phyloP scores from a whole-genome alignment of 441 rosid genomes.

The Erysimum pusillum region DNA sequence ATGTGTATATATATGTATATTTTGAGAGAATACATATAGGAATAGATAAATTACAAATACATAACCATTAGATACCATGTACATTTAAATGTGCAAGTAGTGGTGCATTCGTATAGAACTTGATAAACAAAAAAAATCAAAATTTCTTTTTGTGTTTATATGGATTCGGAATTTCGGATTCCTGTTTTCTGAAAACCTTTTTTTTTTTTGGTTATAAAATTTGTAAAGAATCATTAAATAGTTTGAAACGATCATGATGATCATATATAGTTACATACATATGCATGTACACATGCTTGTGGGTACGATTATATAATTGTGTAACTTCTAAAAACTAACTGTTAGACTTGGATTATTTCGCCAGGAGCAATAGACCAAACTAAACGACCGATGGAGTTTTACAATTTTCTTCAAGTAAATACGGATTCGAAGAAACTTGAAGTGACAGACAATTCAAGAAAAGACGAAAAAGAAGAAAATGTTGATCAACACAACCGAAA shows the following conservation, averaged over 20 bases:
- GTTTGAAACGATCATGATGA: constrained; percentile 2
- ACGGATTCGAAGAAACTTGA: constrained; percentile 64
- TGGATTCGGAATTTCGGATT: background rate
- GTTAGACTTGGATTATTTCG: constrained; percentile 18
- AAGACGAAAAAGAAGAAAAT: constrained; percentile 14
- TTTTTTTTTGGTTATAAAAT: background rate
- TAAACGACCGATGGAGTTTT: constrained; percentile 59
- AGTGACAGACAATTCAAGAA: constrained; percentile 53
- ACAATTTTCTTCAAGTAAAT: constrained; percentile 79
- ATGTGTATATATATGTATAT: background rate
- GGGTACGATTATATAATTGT: constrained; percentile 3
- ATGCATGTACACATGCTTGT: background rate
- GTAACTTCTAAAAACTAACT: constrained; percentile 12
- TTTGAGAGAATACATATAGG: background rate
- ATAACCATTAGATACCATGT: constrained; percentile 5
- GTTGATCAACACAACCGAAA: constrained; percentile 12
- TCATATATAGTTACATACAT: constrained; percentile 24
- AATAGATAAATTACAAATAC: background rate
- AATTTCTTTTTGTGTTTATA: background rate
- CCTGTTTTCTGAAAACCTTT: background rate
- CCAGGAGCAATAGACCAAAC: constrained; percentile 36
- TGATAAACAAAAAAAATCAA: no score
- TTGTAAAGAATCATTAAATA: background rate
- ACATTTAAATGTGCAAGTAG: background rate
- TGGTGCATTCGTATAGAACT: constrained; percentile 15